Evolutionary conservation across 805 yeast species (phyloP).

Genomic region (Starmerella roubikii): DNA sequence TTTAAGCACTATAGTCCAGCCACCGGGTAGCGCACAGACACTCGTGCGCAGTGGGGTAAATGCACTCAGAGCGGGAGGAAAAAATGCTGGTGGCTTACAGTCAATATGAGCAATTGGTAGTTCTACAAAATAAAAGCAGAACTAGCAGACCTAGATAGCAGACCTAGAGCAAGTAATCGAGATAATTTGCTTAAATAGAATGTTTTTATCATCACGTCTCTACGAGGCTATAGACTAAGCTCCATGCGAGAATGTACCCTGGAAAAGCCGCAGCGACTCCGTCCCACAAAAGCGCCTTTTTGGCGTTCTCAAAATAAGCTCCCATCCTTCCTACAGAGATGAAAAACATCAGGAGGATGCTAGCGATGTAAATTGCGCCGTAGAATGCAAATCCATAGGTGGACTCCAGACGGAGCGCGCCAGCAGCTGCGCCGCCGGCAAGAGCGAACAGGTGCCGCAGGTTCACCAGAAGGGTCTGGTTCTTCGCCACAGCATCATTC

Average conservation of each 20-base stretch:
- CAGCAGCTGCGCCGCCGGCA: conserved; percentile 41
- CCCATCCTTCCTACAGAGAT: conserved; percentile 1
- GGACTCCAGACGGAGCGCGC: conserved; percentile 40
- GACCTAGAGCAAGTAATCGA: neutral
- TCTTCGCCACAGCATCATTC: conserved; percentile 1
- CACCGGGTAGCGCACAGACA: too few relatives aligned
- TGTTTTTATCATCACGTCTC: too few relatives aligned
- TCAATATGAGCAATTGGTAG: too few relatives aligned
- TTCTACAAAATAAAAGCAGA: too few relatives aligned
- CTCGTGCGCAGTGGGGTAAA: too few relatives aligned
- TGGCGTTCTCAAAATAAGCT: conserved; percentile 5
- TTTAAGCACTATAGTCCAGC: too few relatives aligned
- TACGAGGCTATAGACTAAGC: conserved; percentile 17
- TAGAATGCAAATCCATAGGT: conserved; percentile 36
- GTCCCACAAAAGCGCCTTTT: conserved; percentile 3
- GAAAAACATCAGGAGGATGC: conserved; percentile 20
- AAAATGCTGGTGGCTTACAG: too few relatives aligned
- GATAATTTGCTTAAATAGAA: neutral
- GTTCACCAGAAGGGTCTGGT: conserved; percentile 7
- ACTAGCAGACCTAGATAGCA: too few relatives aligned
- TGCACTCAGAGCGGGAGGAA: too few relatives aligned
- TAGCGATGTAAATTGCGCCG: conserved; percentile 14
- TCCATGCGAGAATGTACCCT: conserved; percentile 20
- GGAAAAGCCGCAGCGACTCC: conserved; percentile 15
- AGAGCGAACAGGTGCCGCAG: conserved; percentile 38